Evolutionary conservation across 192 early-diverging fungal species (phyloP), one percentile per base, ranked within the genome.

Genomic region (Mortierella claussenii): DNA sequence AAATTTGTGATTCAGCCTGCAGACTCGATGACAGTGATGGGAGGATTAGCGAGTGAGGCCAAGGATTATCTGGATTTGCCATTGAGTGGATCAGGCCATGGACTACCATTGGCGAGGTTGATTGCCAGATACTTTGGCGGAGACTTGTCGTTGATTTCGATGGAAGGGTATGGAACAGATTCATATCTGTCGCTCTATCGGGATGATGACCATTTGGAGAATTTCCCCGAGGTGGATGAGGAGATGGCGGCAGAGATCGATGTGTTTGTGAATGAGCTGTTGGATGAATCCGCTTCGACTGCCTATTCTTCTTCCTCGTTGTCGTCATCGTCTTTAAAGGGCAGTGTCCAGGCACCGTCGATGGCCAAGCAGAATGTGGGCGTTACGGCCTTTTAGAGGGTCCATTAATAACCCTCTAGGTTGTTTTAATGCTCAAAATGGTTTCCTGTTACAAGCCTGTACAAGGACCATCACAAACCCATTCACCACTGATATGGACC

Each of bases 101-200:
- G 73, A 12, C 69, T 90, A 56, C 83, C 86, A 10, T 76, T 86
- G 60, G 82, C 85, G 13, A 79, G 87, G 11, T 63, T 86, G 57
- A 82, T 87, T 40, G 88, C 87, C 30, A 78, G 82, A 13, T 86
- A 88, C 66, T 90, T 90, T 79, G 89, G 88, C 27, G 89, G 89
- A 24, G 89, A 89, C 33, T 55, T 90, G 42, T 82, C 85, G 15
- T 58, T 90, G 32, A 78, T 87, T 1, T 88, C 87, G 4, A 90
- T 90, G 89, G 88, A 90, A 60, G 88, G 87, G 12, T 83, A 85
- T 32, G 88, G 89, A 0, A 87, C 86, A 1, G 87, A 89, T 40
- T 70, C 82, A n/a, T 90, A 85, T 59, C 60, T 90, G 0, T 69
- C 81, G 10, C 48, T 82, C 11, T 79, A 67, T 31, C 58, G 76